phyloP scores from a whole-genome alignment of 2,329 filamentous ascomycete species.

The Cytospora piceae region DNA sequence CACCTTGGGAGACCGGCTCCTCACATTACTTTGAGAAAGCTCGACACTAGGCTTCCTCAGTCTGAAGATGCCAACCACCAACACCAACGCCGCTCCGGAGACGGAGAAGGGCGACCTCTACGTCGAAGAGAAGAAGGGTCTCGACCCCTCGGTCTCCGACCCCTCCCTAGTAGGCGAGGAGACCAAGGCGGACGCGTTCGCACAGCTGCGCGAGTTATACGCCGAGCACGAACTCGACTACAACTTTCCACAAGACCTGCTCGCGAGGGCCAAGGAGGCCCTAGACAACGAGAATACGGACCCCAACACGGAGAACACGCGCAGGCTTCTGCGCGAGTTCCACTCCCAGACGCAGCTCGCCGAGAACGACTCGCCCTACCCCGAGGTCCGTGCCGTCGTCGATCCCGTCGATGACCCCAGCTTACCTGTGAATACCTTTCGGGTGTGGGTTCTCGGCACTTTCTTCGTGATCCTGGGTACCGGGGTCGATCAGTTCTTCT shows the following conservation, averaged over 20 bases:
- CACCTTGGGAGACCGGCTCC: not conserved
- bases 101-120: slow-evolving; percentile 19
- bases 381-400: slow-evolving; percentile 60
- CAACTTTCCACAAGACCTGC: slow-evolving; percentile 21
- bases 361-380: slow-evolving; percentile 47
- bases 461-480: slow-evolving; percentile 53
- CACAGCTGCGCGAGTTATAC: slow-evolving; percentile 22
- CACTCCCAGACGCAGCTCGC: slow-evolving; percentile 19
- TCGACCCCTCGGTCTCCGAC: not conserved
- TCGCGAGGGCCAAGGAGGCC: slow-evolving; percentile 15
- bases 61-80: not conserved
- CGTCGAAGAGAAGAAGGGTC: slow-evolving; percentile 18
- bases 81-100: not conserved
- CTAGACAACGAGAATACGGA: slow-evolving; percentile 21
- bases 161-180: slow-evolving; percentile 8
- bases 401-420: slow-evolving; percentile 58
- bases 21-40: too few relatives aligned
- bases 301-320: slow-evolving; percentile 21
- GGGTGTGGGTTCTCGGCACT: slow-evolving; percentile 58
- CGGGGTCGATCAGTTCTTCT: slow-evolving; percentile 62
- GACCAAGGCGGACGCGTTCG: slow-evolving; percentile 13
- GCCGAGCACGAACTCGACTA: slow-evolving; percentile 23
- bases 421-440: slow-evolving; percentile 57
- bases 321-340: slow-evolving; percentile 20
- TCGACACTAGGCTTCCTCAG: not conserved